These are phyloP conservation scores for Amylocystis lapponica DNA, from an alignment of 768 basidiomycete genomes.

Conservation along the genomic window DNA sequence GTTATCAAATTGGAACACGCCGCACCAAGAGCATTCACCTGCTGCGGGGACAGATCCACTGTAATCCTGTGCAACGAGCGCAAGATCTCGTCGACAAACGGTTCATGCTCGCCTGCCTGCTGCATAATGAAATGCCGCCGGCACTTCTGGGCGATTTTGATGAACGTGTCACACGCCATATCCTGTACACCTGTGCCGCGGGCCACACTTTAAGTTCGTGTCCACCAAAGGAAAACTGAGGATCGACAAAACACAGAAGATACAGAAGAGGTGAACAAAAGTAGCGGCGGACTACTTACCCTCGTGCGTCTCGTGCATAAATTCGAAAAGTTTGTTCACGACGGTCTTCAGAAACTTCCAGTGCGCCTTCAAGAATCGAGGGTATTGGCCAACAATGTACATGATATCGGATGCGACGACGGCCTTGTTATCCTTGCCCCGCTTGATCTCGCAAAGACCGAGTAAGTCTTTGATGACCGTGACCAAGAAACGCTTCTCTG, in stretches of 20 bases:
- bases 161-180: conserved; percentile 99
- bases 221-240: not conserved
- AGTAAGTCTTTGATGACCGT: conserved; percentile 98
- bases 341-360: conserved; percentile 99
- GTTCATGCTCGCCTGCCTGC: conserved; percentile 94
- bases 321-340: conserved; percentile 98
- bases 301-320: conserved; percentile 99
- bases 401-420: conserved; percentile 95
- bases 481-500: conserved; percentile 97
- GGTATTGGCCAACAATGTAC: conserved; percentile 99
- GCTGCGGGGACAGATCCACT: conserved; percentile 88
- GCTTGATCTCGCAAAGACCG: conserved; percentile 96
- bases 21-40: conserved; percentile 41
- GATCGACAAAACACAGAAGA: conserved; percentile 3
- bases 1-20: conserved; percentile 8
- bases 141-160: conserved; percentile 99
- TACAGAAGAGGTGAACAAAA: not conserved
- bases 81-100: conserved; percentile 96
- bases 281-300: conserved; percentile 48
- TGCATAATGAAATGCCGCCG: conserved; percentile 98
- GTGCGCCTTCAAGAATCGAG: conserved; percentile 97
- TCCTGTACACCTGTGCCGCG: conserved; percentile 81
- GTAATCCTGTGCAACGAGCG: conserved; percentile 90
- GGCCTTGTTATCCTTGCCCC: conserved; percentile 99
- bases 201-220: conserved; percentile 8